Conservation (phyloP, 306 rosid genomes). For the Cicer yamashitae region DNA sequence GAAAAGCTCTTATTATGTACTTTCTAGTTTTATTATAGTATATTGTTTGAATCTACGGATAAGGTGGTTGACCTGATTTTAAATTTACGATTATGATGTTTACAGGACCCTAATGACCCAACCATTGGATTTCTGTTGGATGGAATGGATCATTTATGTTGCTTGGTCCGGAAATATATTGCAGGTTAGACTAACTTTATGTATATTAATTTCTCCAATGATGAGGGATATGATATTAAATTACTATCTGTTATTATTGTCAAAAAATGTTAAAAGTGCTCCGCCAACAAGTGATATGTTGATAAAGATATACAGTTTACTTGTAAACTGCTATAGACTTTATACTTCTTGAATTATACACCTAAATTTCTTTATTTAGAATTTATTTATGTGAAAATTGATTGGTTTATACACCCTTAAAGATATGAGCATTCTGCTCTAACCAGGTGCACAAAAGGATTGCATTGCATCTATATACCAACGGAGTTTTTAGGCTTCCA, state of each 20-base stretch:
- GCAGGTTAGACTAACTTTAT: constrained; percentile 68
- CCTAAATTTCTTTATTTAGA: constrained; percentile 12
- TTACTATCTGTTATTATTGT: constrained; percentile 14
- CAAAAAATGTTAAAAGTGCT: constrained; percentile 37
- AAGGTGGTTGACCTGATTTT: constrained; percentile 50
- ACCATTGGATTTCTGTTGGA: constrained; percentile 91
- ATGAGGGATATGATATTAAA: constrained; percentile 33
- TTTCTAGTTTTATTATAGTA: constrained; percentile 23
- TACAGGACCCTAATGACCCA: constrained; percentile 97
- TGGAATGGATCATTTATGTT: constrained; percentile 94
- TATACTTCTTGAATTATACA: constrained; percentile 2
- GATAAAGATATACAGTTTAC: constrained; percentile 4
- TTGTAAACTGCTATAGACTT: constrained; percentile 9
- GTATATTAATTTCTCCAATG: constrained; percentile 15
- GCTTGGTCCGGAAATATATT: constrained; percentile 95
- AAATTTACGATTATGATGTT: constrained; percentile 39
- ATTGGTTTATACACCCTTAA: not conserved
- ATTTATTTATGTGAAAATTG: constrained; percentile 30
- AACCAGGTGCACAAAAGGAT: constrained; percentile 13
- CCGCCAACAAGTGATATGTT: constrained; percentile 5
- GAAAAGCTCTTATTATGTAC: not conserved
- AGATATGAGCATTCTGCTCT: constrained; percentile 3
- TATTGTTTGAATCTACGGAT: constrained; percentile 37
- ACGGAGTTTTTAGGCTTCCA: not conserved
- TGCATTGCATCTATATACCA: not conserved